Evolutionary conservation across 2,329 filamentous ascomycete species (phyloP).

Genomic region (Cytospora chrysosperma): DNA sequence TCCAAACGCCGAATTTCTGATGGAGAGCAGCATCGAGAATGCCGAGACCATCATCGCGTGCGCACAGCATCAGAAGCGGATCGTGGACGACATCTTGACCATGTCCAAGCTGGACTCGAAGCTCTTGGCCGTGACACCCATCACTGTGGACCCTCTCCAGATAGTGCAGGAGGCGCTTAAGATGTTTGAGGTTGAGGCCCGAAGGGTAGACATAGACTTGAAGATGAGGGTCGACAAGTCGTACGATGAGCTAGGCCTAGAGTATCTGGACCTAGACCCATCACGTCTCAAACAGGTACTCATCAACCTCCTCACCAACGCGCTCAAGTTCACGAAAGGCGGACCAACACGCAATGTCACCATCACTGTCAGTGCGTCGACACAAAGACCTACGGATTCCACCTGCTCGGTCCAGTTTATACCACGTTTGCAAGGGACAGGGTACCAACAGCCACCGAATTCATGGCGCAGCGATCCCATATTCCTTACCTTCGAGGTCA

Average conservation of each 20-base stretch:
- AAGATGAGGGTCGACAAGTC: constrained; percentile 63
- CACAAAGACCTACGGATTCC: constrained; percentile 38
- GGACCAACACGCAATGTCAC: constrained; percentile 57
- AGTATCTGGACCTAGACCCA: constrained; percentile 70
- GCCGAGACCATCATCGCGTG: constrained; percentile 77
- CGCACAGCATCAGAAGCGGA: constrained; percentile 76
- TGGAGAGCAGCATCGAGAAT: constrained; percentile 66
- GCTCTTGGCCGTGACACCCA: constrained; percentile 69
- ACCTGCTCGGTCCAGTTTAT: constrained; percentile 60
- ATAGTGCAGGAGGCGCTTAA: constrained; percentile 68
- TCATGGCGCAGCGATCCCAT: constrained; percentile 45
- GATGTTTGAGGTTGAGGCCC: constrained; percentile 76
- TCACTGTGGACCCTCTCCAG: constrained; percentile 65
- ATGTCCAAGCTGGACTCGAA: constrained; percentile 76
- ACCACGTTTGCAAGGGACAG: constrained; percentile 50
- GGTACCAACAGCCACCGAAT: constrained; percentile 36
- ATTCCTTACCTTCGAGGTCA: constrained; percentile 70
- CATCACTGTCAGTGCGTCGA: constrained; percentile 47
- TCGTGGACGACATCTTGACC: constrained; percentile 72
- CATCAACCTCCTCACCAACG: constrained; percentile 78
- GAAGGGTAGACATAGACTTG: constrained; percentile 66
- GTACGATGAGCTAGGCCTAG: constrained; percentile 55
- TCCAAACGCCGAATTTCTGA: constrained; percentile 35
- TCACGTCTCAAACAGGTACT: constrained; percentile 74
- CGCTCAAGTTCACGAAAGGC: constrained; percentile 75